Base-by-base conservation (phyloP, 352 stramenopile species). In the Thalassiosira exigua region DNA sequence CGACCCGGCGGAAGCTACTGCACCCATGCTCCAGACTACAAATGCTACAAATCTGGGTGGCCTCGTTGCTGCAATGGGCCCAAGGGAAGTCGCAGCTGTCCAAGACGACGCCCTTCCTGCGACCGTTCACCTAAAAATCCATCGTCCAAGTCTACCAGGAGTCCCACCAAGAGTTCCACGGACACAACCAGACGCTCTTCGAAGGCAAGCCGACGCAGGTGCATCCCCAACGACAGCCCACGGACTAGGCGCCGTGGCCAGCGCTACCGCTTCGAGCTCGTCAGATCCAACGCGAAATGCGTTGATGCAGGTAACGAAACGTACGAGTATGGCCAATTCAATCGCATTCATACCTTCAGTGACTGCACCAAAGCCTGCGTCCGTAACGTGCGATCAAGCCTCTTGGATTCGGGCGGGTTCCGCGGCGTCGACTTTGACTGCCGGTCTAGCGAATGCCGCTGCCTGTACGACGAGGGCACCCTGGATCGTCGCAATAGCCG, bases 251-350 rank as follows among this genome's bases (percentile, higher is more conserved):
- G 24, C 51, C 4, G 5, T 33, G 51, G 24, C 24, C 4, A 26
- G 14, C 14, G 44, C 11, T 59, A 39, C 24, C 7, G 51, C 3
- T 59, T 59, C 51, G 36, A 59, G 4, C 51, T 59, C 51, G 4
- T 36, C 4, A 11, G 21, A 33, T 21, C 4, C 51, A 33, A 59
- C 11, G 51, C 51, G 4, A 19, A 33, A 4, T 59, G 51, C 21
- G 24, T 33, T 9, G 51, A 59, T 33, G 27, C 12, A 4, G 22
- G 36, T 4, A 14, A 39, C 24, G 4, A 33, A 19, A 4, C 36
- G 7, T 59, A 59, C 24, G 51, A 59, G 24, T 59, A 39, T n/a
- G 51, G 27, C 3, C 7, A 53, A 53, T 53, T 53, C n/a, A 59
- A 59, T 4, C 4, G 4, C 7, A 19, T 33, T 5, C 4, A 32